These are phyloP conservation scores for Quercus aquifolioides DNA, from an alignment of 306 rosid species.

Conservation along the genomic window DNA sequence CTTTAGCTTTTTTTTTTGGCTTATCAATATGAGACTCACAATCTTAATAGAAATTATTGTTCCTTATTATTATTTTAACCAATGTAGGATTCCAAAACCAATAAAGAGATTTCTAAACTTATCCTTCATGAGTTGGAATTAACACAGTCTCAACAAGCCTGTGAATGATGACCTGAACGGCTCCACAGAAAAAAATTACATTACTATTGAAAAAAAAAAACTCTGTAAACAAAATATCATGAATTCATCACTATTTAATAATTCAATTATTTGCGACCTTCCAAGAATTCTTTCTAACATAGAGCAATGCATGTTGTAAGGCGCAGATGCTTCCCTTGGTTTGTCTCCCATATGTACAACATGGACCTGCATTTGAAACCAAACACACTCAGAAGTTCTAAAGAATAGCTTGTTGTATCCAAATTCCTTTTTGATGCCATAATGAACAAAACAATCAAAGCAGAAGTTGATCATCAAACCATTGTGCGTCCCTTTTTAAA, in stretches of 20 bases:
- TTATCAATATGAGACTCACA: too few species aligned
- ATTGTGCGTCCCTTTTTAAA: neutral
- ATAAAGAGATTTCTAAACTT: too few species aligned
- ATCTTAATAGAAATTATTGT: too few species aligned
- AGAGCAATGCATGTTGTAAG: neutral
- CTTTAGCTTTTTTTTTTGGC: too few species aligned
- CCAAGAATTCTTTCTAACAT: constrained; percentile 11
- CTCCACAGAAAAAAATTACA: neutral
- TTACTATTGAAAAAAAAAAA: too few species aligned
- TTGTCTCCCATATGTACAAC: constrained; percentile 27
- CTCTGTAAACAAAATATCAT: neutral
- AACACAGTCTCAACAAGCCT: too few species aligned
- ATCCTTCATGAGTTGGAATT: too few species aligned
- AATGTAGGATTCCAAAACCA: too few species aligned
- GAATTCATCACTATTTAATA: neutral
- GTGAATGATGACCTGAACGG: neutral
- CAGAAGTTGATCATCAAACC: neutral
- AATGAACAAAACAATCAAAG: neutral
- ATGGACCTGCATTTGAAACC: constrained; percentile 8
- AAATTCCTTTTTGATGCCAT: too few species aligned
- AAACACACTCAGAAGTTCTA: neutral
- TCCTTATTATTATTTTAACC: too few species aligned
- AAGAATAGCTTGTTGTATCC: neutral
- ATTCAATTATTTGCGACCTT: neutral
- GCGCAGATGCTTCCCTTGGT: neutral